Percentiles rank a stretch among this genome's conserved stretches.
phyloP scores from a whole-genome alignment of 2,329 filamentous ascomycete species.

The Phaeosphaeriaceae sp. region DNA sequence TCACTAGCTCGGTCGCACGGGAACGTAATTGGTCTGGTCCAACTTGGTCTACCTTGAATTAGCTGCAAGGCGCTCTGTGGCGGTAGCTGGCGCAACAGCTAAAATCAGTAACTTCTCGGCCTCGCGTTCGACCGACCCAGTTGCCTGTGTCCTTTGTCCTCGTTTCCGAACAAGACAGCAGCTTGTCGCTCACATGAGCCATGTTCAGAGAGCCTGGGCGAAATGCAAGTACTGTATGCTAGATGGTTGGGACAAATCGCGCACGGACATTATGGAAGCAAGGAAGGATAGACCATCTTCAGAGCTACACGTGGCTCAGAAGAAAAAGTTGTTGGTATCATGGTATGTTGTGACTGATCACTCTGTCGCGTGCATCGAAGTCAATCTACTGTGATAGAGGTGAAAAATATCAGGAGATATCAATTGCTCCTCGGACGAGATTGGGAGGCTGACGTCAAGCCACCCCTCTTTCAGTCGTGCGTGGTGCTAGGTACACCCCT shows the following conservation, averaged over 20 bases:
- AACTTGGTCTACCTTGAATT: conserved; percentile 4
- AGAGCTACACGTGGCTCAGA: not conserved
- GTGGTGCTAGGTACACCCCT: conserved; percentile 14
- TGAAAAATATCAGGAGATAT: conserved; percentile 33
- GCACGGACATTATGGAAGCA: not conserved
- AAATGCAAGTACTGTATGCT: not conserved
- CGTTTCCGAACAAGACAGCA: conserved; percentile 9
- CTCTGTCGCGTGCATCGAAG: not conserved
- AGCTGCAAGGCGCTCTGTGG: conserved; percentile 19
- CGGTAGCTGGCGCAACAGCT: conserved; percentile 17
- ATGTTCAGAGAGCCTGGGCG: not conserved
- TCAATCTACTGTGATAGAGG: not conserved
- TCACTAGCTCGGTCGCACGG: conserved; percentile 2
- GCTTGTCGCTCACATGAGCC: conserved; percentile 13
- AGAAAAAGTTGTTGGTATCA: not conserved
- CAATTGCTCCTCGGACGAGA: conserved; percentile 9
- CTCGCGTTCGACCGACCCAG: conserved; percentile 34
- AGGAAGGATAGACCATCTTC: not conserved
- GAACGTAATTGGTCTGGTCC: conserved; percentile 12
- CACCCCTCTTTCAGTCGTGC: conserved; percentile 16
- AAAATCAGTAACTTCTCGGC: conserved; percentile 12
- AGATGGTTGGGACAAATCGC: not conserved
- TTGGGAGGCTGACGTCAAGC: conserved; percentile 23
- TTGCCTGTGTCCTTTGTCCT: conserved; percentile 13
- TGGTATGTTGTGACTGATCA: not conserved